Evolutionary conservation across 192 early-diverging fungal species (phyloP), one percentile per base, ranked within the genome.

Genomic region (Gryganskiella cystojenkinii): DNA sequence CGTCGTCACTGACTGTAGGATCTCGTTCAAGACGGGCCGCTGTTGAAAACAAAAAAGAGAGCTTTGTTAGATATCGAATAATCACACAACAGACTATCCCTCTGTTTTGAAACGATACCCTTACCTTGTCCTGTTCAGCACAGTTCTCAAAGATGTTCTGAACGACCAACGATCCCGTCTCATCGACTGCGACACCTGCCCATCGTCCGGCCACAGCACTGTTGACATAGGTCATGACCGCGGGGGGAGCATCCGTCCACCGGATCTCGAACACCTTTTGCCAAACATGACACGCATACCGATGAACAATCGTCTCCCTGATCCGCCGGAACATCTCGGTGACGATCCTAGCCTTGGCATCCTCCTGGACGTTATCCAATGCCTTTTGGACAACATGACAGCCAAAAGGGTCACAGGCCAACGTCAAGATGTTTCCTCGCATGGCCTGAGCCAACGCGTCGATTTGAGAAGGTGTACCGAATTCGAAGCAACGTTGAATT

Each of bases 331-430:
- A 88, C 22, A 93, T 72, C 62, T 92, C 92, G 0, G 83, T 80
- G 19, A 93, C 85, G 20, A 93, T 68, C 22, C 66, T 69, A 2
- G 83, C 67, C 56, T 88, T 88, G 17, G 87, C 71, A 19, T 87
- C 81, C 49, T 91, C 90, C 11, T 88, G 85, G 3, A 92, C 85
- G 49, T 83, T 85, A 46, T 92, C 91, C 17, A 92, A 57, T 1
- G 90, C 90, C 82, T 87, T 93, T 71, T 93, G 92, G 7, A 93
- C 87, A 3, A 93, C 92, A 76, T 93, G 92, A 68, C 92, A 93
- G 3, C 90, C 92, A 72, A 93, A 93, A 0, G 90, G 88, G 54
- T 93, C 92, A 60, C 90, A 91, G 13, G 90, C 84, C 33, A 93
- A 61, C 9, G 81, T 72, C 20, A 89, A 56, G 24, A 93, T 73